Base-by-base conservation (phyloP, 1,284 basidiomycete genomes). In the Ustilago tritici region DNA sequence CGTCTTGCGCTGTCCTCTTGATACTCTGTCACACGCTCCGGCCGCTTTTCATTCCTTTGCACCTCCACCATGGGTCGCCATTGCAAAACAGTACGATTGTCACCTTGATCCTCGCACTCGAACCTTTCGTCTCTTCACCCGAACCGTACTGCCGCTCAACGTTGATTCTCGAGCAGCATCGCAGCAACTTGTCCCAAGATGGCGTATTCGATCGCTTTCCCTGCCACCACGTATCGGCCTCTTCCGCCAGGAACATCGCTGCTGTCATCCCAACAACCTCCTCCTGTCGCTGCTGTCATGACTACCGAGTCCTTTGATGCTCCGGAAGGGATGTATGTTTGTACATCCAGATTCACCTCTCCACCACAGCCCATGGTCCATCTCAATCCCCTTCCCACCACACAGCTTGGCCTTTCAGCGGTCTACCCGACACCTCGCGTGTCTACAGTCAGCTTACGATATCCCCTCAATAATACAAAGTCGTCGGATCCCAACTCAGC, bases 271-370 rank as follows among this genome's bases (percentile, higher is more conserved):
- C 74, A 71, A 43, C 61, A 56, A 14, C 53, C 65, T 17, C 54
- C 59, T 23, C 55, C 70, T 14, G 35, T 43, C 3, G 60, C 62
- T 34, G 60, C 75, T 32, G 70, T 67, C 59, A 76, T 76, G 70
- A 65, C 65, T 59, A 76, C 69, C 34, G 74, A 76, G 12, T 70
- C 70, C 34, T 80, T 80, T 36, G 78, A 78, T 17, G 70, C 78
- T 32, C 80, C 80, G 14, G 80, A 82, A 52, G 80, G 80, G n/a
- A 53, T 68, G 57, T 82, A 82, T 52, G 65, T 70, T 23, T 76
- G 78, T 61, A 63, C 70, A 2, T 77, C 72, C 10, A 73, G 78
- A 49, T 65, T 72, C 46, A 80, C 70, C 46, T 47, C 70, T 28
- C 56, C 76, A 19, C 70, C n/a, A n/a, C n/a, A n/a, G n/a, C n/a